Percentiles rank a stretch among this genome's conserved stretches.
Conservation (phyloP, 495 filamentous ascomycete genomes). For the Elaphomyces granulatus region DNA sequence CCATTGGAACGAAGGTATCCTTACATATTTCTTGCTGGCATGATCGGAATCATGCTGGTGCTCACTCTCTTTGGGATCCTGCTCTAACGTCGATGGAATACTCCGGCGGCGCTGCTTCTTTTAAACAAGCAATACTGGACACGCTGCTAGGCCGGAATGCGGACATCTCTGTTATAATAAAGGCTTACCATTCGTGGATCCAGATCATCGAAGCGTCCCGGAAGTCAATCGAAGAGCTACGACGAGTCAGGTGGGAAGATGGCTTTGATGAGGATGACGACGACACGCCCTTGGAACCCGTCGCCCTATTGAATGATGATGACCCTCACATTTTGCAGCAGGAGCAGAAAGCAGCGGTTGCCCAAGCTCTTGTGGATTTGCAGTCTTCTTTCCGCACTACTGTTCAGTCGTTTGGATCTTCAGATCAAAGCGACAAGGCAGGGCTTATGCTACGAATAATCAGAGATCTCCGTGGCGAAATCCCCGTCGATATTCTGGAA, state of each 20-base stretch:
- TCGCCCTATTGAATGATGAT: slow-evolving; percentile 50
- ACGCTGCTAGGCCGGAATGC: slow-evolving; percentile 51
- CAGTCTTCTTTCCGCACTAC: slow-evolving; percentile 36
- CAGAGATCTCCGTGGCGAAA: slow-evolving; percentile 54
- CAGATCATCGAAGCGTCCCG: slow-evolving; percentile 44
- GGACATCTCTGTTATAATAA: slow-evolving; percentile 42
- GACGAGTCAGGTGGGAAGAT: slow-evolving; percentile 58
- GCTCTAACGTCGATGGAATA: slow-evolving; percentile 37
- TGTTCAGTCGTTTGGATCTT: slow-evolving; percentile 28
- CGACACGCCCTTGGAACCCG: slow-evolving; percentile 53
- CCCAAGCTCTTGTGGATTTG: slow-evolving; percentile 42
- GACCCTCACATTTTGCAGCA: slow-evolving; percentile 54
- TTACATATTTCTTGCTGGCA: slow-evolving; percentile 39
- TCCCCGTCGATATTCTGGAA: slow-evolving; percentile 36
- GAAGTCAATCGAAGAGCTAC: slow-evolving; percentile 49
- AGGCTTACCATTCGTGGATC: slow-evolving; percentile 54
- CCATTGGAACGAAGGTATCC: slow-evolving; percentile 39
- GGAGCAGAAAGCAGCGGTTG: slow-evolving; percentile 42
- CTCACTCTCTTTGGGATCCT: slow-evolving; percentile 46
- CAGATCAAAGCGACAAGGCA: slow-evolving; percentile 38
- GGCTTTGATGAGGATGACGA: slow-evolving; percentile 61
- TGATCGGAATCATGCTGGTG: slow-evolving; percentile 27
- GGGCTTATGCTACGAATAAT: slow-evolving; percentile 62
- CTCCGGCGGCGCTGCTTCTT: slow-evolving; percentile 37
- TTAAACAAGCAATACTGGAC: slow-evolving; percentile 38